These are phyloP conservation scores for Pyricularia grisea DNA, from an alignment of 2,329 filamentous ascomycete genomes.

Conservation along the genomic window DNA sequence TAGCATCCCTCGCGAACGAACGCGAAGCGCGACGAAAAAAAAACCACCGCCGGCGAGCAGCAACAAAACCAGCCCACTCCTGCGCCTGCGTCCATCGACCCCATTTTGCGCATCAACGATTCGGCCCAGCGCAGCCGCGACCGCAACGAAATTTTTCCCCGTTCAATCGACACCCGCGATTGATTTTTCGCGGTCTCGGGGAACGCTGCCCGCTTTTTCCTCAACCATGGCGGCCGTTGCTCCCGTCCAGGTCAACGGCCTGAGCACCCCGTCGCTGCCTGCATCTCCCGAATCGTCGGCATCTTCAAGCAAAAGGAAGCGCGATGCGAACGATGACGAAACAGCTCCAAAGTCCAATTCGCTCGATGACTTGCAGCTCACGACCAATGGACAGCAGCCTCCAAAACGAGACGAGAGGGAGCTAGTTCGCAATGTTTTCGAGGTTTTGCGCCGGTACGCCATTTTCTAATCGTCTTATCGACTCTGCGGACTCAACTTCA, in stretches of 20 bases:
- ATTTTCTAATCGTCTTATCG: constrained; percentile 9
- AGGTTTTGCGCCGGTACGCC: constrained; percentile 32
- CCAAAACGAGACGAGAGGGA: constrained; percentile 19
- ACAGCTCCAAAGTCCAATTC: not conserved
- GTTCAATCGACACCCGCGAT: not conserved
- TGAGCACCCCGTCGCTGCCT: constrained; percentile 15
- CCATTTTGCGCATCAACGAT: not conserved
- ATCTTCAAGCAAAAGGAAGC: constrained; percentile 44
- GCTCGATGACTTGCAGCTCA: constrained; percentile 6
- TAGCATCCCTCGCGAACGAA: constrained; percentile 1
- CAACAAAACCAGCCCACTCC: constrained; percentile 1
- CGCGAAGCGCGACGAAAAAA: constrained; percentile 1
- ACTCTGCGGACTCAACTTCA: not conserved
- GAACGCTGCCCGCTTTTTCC: not conserved
- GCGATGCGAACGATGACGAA: constrained; percentile 36
- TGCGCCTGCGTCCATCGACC: not conserved
- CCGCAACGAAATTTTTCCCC: not conserved
- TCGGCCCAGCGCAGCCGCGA: not conserved
- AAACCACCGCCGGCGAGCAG: not conserved
- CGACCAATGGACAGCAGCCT: constrained; percentile 12
- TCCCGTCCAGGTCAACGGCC: constrained; percentile 20
- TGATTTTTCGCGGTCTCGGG: not conserved
- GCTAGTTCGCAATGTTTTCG: constrained; percentile 30
- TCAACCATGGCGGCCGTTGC: constrained; percentile 21
- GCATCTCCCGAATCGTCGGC: constrained; percentile 19